Percentiles rank a stretch among this genome's conserved stretches.
Conservation (phyloP, 1,139 yeast genomes). For the Pichia sp. region DNA sequence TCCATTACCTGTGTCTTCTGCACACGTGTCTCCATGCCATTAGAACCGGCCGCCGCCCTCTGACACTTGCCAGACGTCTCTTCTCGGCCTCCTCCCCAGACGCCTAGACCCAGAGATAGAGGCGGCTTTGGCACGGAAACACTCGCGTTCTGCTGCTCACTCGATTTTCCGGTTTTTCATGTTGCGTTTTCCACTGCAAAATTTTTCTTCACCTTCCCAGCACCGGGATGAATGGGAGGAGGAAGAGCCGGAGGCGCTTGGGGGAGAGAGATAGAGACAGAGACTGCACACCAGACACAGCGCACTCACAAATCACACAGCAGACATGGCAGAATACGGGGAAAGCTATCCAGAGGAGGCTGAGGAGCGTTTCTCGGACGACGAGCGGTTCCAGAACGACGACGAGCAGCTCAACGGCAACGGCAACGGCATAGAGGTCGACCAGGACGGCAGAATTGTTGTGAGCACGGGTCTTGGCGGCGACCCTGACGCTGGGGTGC, state of each 20-base stretch:
- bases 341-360: conserved; percentile 33
- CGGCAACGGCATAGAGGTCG: conserved; percentile 60
- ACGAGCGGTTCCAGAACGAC: conserved; percentile 40
- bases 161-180: background rate
- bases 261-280: background rate
- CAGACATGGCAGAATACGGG: conserved; percentile 45
- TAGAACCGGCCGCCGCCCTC: too few relatives aligned
- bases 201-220: background rate
- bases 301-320: background rate
- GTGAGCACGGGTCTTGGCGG: conserved; percentile 52
- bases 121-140: too few relatives aligned
- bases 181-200: background rate
- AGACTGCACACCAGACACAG: background rate
- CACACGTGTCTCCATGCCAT: too few relatives aligned
- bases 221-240: background rate
- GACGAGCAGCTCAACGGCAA: conserved; percentile 59
- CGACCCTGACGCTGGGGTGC: conserved; percentile 48
- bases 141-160: too few relatives aligned
- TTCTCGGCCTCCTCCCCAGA: too few relatives aligned
- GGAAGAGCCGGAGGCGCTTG: too few relatives aligned
- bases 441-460: conserved; percentile 36
- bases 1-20: too few relatives aligned
- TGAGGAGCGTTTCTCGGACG: conserved; percentile 26
- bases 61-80: too few relatives aligned
- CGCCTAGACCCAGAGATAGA: too few relatives aligned